A percentile compares a stretch with the other conserved stretches of the same genome.
Conservation (phyloP, 805 yeast genomes). For the Tetrapisispora arboricola region DNA sequence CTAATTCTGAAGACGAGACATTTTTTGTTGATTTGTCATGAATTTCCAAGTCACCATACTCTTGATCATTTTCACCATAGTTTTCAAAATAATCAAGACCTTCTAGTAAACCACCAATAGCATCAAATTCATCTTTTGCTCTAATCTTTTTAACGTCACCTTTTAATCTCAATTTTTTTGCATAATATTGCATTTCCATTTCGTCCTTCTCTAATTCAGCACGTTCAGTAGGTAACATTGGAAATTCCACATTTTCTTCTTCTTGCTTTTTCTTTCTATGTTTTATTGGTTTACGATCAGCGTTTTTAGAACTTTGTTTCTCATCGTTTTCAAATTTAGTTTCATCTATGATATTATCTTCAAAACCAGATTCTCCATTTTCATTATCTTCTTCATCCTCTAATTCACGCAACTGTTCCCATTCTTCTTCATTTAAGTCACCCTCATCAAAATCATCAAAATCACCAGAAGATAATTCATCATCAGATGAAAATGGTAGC, state of each 20-base stretch:
- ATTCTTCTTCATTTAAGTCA: constrained; percentile 29
- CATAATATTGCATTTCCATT: constrained; percentile 71
- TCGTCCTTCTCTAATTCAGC: constrained; percentile 52
- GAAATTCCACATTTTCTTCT: constrained; percentile 10
- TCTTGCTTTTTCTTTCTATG: constrained; percentile 7
- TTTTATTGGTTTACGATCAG: constrained; percentile 12
- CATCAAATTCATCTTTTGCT: constrained; percentile 54
- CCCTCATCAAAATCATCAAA: constrained; percentile 36
- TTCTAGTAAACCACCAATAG: constrained; percentile 72
- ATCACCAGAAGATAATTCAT: constrained; percentile 34
- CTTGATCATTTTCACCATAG: constrained; percentile 26
- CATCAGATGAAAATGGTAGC: constrained; percentile 33
- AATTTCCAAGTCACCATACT: constrained; percentile 23
- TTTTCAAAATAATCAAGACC: constrained; percentile 41
- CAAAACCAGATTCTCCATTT: neutral
- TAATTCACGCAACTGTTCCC: constrained; percentile 22
- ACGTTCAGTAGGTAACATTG: constrained; percentile 36
- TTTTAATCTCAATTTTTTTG: constrained; percentile 67
- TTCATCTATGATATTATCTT: constrained; percentile 27
- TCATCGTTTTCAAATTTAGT: constrained; percentile 27
- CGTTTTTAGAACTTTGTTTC: constrained; percentile 5
- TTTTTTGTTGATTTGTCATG: constrained; percentile 6
- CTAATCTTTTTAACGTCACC: constrained; percentile 40
- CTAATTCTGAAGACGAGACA: too few species aligned
- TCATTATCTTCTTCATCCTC: constrained; percentile 14